phyloP scores from a whole-genome alignment of 768 basidiomycete genomes.

The Imleria badia region DNA sequence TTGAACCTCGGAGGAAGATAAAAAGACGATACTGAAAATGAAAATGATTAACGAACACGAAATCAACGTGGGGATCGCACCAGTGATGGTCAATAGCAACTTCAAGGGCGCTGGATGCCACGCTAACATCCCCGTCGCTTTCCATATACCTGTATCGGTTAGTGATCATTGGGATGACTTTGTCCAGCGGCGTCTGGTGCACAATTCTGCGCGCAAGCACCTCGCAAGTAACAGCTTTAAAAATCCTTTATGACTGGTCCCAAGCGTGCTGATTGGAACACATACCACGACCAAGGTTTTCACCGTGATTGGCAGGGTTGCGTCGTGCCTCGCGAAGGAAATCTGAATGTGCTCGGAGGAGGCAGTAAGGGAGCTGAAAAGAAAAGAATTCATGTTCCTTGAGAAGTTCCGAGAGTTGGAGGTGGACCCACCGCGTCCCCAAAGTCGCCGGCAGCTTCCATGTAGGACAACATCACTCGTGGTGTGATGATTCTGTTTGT shows the following conservation, averaged over 20 bases:
- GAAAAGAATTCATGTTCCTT: background rate
- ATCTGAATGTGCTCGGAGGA: slow-evolving; percentile 72
- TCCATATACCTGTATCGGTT: slow-evolving; percentile 72
- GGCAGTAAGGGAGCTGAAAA: slow-evolving; percentile 73
- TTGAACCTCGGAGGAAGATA: slow-evolving; percentile 85
- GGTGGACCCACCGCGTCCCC: slow-evolving; percentile 63
- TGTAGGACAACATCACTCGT: slow-evolving; percentile 72
- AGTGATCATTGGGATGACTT: slow-evolving; percentile 70
- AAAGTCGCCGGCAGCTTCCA: slow-evolving; percentile 84
- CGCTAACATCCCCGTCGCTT: slow-evolving; percentile 73
- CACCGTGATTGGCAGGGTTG: slow-evolving; percentile 83
- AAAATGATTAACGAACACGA: slow-evolving; percentile 1
- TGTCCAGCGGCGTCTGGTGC: slow-evolving; percentile 64
- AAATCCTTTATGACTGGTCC: background rate
- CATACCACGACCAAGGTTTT: slow-evolving; percentile 78
- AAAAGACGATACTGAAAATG: slow-evolving; percentile 64
- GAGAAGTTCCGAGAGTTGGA: background rate
- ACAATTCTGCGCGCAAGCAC: slow-evolving; percentile 79
- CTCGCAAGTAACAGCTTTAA: slow-evolving; percentile 76
- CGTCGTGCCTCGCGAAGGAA: slow-evolving; percentile 82
- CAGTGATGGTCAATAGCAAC: slow-evolving; percentile 91
- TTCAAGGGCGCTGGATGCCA: slow-evolving; percentile 77
- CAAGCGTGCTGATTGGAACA: background rate
- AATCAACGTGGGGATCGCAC: slow-evolving; percentile 37
- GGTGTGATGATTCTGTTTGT: slow-evolving; percentile 85